Evolutionary conservation across 2,329 filamentous ascomycete genomes (phyloP), one percentile per base, ranked within the genome.

Genomic region (Juglanconis sp.): DNA sequence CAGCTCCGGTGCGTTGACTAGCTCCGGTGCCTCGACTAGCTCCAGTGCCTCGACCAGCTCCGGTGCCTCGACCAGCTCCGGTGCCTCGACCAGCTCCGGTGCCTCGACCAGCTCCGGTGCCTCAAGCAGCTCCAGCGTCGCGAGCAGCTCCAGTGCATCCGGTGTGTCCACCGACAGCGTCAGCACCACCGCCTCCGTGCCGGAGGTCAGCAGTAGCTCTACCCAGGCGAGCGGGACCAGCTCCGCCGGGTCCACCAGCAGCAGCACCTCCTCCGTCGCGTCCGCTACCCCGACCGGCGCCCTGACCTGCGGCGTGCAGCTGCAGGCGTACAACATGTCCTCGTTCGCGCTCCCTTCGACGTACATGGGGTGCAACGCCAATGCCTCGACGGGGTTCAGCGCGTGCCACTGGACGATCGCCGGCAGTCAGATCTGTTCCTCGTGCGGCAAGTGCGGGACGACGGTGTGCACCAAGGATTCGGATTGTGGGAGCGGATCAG

Each of bases 321-420:
- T 59, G 4, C 13, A 55, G 40, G 13, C 52, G 30, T 62, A 42
- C 56, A 51, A 55, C 47, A 11, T 5, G 30, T 30, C 9, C 53
- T n/a, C 32, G 5, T 47, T 24, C 5, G 49, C 44, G 4, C 35
- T 51, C 8, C 56, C 56, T 5, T 5, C 24, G 32, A 55, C 52
- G 31, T 62, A 48, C 56, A 62, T 51, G 50, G 60, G 52, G 32
- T 61, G 59, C 59, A 61, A 61, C 60, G 35, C 56, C 2, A 10
- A 10, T 24, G 35, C 50, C 11, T 17, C 15, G n/a, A 59, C 47
- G 1, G 24, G 31, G 5, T 62, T 52, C 34, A 59, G 46, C 40
- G 56, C 51, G 11, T 62, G 59, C 54, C 59, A 61, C 40, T 11
- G 10, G 24, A 50, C 46, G 30, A 24, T 54, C 50, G 53, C 34